Base-by-base conservation (phyloP, 306 rosid species). In the Macrotyloma uniflorum region DNA sequence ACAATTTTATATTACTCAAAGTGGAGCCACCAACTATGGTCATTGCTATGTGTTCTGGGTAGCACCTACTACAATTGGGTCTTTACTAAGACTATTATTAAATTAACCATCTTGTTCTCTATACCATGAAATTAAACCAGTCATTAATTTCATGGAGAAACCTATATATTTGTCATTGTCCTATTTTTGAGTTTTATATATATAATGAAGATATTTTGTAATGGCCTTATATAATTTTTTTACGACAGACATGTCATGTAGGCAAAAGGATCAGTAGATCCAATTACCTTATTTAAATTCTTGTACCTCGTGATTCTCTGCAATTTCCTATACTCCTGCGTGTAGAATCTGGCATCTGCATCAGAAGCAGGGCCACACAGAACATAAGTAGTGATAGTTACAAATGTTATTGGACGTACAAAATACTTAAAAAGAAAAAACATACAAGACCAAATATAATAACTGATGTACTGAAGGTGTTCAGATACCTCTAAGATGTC, bases 311-410 rank as follows among this genome's bases (percentile, higher is more conserved):
- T 65, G 18, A 19, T 23, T 23, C 59, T 55, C 50, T 45, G 40
- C 49, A 68, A 7, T 77, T 46, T 61, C 67, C 81, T 53, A 67
- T 40, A 36, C 32, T 14, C 28, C 3, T 49, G 36, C 75, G 14
- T 35, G 30, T 24, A 77, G 74, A 53, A 77, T 77, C 81, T 66
- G 22, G 47, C 68, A 77, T 77, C 49, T 42, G 58, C 32, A 40
- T 49, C 51, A 47, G 38, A 63, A 45, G 23, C 18, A 33, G 53
- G 55, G 54, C 23, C 38, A 30, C 14, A 0, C 11, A 0, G 24
- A n/a, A n/a, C 64, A 64, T 45, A 57, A 72, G 8, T 2, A 38
- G 43, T 38, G 43, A 38, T 8, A 36, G 43, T 38, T 9, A 38
- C 43, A 38, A 38, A 38, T 9, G 43, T 38, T 72, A 55, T 59